phyloP scores from a whole-genome alignment of 129 eudicot species.

The Logfia minima region DNA sequence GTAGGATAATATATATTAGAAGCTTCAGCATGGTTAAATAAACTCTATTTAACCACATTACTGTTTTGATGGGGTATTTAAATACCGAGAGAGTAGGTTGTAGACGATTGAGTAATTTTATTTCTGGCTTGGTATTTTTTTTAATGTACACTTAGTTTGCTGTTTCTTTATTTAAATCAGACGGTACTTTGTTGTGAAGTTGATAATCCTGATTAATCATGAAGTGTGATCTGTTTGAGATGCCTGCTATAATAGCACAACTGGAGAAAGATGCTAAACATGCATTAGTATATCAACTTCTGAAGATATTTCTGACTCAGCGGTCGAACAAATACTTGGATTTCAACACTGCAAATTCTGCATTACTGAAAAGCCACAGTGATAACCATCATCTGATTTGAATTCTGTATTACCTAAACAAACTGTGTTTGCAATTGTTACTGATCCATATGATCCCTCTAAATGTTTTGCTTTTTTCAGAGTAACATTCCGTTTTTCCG shows the following conservation, averaged over 20 bases:
- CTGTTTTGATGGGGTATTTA: neutral
- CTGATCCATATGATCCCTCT: neutral
- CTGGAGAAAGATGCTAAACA: slow-evolving; percentile 80
- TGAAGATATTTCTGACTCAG: slow-evolving; percentile 63
- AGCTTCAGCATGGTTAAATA: neutral
- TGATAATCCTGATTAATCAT: neutral
- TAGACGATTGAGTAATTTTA: neutral
- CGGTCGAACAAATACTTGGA: slow-evolving; percentile 65
- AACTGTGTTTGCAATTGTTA: slow-evolving; percentile 5
- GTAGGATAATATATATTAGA: neutral
- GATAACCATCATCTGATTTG: slow-evolving; percentile 16
- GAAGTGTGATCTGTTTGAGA: slow-evolving; percentile 85
- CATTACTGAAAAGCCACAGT: slow-evolving; percentile 60
- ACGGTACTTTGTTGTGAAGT: neutral
- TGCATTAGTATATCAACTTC: slow-evolving; percentile 62
- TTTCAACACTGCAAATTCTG: slow-evolving; percentile 59
- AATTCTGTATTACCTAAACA: neutral
- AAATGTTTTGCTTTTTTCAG: slow-evolving; percentile 31
- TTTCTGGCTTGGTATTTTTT: neutral
- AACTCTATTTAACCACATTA: neutral
- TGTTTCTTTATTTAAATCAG: neutral
- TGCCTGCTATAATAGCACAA: slow-evolving; percentile 81
- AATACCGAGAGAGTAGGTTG: neutral
- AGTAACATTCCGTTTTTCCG: slow-evolving; percentile 67
- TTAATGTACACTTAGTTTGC: neutral